phyloP scores from a whole-genome alignment of 345 rosid genomes.

The Bruguiera parviflora region DNA sequence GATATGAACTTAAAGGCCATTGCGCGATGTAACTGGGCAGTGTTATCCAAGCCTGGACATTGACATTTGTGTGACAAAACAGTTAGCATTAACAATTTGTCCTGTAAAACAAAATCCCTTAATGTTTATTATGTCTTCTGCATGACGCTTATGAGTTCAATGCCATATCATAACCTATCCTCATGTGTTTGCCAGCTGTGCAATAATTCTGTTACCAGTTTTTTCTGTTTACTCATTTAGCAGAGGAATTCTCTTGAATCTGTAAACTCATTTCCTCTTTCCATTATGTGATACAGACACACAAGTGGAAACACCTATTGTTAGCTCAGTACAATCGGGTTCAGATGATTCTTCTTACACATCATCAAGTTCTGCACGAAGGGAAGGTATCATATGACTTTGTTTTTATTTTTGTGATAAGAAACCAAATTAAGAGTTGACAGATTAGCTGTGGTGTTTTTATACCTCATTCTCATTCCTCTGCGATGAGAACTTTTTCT shows the following conservation, averaged over 20 bases:
- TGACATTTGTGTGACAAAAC: too few relatives aligned
- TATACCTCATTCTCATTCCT: neutral
- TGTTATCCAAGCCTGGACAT: too few relatives aligned
- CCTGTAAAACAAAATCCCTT: too few relatives aligned
- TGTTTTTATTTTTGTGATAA: neutral
- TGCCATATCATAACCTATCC: too few relatives aligned
- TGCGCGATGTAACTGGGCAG: too few relatives aligned
- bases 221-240: constrained; percentile 6
- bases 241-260: neutral
- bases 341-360: constrained; percentile 4
- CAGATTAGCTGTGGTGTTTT: neutral
- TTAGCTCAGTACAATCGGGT: constrained; percentile 7
- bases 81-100: too few relatives aligned
- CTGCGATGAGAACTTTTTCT: too few relatives aligned
- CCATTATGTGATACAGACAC: constrained; percentile 20
- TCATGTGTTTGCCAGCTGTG: too few relatives aligned
- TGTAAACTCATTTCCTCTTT: neutral
- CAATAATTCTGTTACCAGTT: too few relatives aligned
- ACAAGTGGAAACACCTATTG: constrained; percentile 8
- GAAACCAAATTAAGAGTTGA: neutral
- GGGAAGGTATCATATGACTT: constrained; percentile 20
- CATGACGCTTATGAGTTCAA: too few relatives aligned
- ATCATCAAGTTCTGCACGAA: constrained; percentile 7
- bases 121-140: too few relatives aligned
- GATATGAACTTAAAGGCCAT: too few relatives aligned